These are phyloP conservation scores for Gracilaria gracilis DNA, from an alignment of 23 red algal genomes.

Conservation along the genomic window DNA sequence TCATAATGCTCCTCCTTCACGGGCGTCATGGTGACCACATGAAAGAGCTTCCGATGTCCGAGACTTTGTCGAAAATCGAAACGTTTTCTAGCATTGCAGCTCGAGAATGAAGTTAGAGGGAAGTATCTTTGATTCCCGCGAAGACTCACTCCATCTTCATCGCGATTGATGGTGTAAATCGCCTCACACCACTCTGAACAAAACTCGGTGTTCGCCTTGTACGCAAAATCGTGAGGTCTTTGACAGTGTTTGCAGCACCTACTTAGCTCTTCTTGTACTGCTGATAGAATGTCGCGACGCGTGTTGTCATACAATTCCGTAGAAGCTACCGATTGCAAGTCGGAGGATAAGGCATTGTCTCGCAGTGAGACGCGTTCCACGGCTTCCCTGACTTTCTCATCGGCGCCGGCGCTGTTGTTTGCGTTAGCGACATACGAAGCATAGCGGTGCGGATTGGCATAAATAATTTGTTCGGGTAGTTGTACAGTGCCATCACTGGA, in stretches of 20 bases:
- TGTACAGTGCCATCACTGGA: background rate
- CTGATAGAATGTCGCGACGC: slow-evolving; percentile 31
- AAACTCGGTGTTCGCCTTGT: slow-evolving; percentile 29
- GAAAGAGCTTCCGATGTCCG: slow-evolving; percentile 59
- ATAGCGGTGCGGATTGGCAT: slow-evolving; percentile 25
- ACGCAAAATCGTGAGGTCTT: slow-evolving; percentile 27
- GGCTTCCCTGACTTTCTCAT: slow-evolving; percentile 8
- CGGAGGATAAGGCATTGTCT: background rate
- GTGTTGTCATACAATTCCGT: slow-evolving; percentile 34
- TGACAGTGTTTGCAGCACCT: slow-evolving; percentile 47
- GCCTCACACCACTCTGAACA: slow-evolving; percentile 61
- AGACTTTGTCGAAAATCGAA: slow-evolving; percentile 55
- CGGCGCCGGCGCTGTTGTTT: background rate
- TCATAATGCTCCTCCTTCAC: slow-evolving; percentile 73
- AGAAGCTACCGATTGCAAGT: slow-evolving; percentile 4
- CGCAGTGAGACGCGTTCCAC: slow-evolving; percentile 38
- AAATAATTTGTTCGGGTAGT: slow-evolving; percentile 30
- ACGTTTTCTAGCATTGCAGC: background rate
- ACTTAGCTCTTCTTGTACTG: slow-evolving; percentile 35
- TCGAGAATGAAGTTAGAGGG: slow-evolving; percentile 30
- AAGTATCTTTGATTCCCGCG: background rate
- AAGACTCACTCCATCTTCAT: slow-evolving; percentile 27
- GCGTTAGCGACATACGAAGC: background rate
- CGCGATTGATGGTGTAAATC: slow-evolving; percentile 16
- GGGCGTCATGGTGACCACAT: slow-evolving; percentile 28